These are phyloP conservation scores for Coniochaeta hoffmannii DNA, from an alignment of 2,329 filamentous ascomycete species.

Conservation along the genomic window DNA sequence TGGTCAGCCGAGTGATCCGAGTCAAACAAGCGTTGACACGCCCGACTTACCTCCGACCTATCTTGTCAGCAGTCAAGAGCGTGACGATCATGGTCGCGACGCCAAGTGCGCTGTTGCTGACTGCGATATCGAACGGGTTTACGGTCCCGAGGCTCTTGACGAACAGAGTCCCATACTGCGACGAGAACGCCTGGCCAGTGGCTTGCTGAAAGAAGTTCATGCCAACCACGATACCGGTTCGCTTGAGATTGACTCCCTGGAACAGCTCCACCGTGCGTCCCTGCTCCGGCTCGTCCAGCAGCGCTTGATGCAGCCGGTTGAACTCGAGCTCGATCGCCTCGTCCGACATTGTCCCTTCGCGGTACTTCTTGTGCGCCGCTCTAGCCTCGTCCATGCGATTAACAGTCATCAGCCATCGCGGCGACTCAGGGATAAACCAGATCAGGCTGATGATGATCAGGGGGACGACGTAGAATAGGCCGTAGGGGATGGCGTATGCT, in stretches of 20 bases:
- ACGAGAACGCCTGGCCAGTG: slow-evolving; percentile 21
- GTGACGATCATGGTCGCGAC: slow-evolving; percentile 1
- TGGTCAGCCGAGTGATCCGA: not conserved
- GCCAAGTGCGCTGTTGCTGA: slow-evolving; percentile 5
- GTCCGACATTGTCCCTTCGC: slow-evolving; percentile 5
- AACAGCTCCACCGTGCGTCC: slow-evolving; percentile 9
- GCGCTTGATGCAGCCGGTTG: not conserved
- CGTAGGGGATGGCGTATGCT: slow-evolving; percentile 25
- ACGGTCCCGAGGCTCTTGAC: slow-evolving; percentile 19
- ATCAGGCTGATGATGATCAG: slow-evolving; percentile 16
- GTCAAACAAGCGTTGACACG: not conserved
- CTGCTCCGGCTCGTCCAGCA: slow-evolving; percentile 5
- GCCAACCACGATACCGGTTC: slow-evolving; percentile 16
- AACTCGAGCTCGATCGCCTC: slow-evolving; percentile 5
- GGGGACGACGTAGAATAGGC: slow-evolving; percentile 25
- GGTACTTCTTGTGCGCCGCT: slow-evolving; percentile 9
- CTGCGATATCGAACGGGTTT: slow-evolving; percentile 19
- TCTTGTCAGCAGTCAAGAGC: slow-evolving; percentile 4
- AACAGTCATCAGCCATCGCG: slow-evolving; percentile 16
- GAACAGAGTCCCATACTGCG: slow-evolving; percentile 22
- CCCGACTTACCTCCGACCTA: slow-evolving; percentile 4
- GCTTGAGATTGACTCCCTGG: slow-evolving; percentile 14
- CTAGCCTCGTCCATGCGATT: slow-evolving; percentile 13
- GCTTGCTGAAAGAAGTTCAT: slow-evolving; percentile 23
- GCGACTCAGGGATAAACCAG: slow-evolving; percentile 22